Conservation (phyloP, 208 protist species). For the Trypanosoma avium region DNA sequence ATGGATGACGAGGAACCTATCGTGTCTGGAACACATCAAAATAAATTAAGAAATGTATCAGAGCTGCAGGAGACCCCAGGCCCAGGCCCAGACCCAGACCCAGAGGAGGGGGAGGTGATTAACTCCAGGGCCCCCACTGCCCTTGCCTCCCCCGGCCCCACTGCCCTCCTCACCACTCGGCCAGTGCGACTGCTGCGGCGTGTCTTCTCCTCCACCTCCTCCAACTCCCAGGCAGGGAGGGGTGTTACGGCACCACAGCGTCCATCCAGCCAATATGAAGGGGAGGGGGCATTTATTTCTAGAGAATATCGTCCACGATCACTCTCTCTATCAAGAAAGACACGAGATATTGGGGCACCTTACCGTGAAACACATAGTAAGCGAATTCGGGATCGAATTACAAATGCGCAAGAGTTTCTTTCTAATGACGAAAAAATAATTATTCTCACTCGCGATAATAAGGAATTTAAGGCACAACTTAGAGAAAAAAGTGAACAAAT, state of each 20-base stretch:
- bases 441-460: constrained; percentile 12
- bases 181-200: too few species aligned
- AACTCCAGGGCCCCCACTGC: constrained; percentile 3
- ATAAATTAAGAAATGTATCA: too few species aligned
- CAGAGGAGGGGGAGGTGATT: constrained; percentile 23
- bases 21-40: background rate
- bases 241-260: too few species aligned
- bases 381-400: constrained; percentile 18
- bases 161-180: too few species aligned
- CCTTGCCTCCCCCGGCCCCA: too few species aligned
- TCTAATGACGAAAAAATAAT: constrained; percentile 15
- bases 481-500: constrained; percentile 33
- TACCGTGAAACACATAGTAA: constrained; percentile 22
- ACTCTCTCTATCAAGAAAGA: background rate
- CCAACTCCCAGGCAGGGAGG: too few species aligned
- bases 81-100: too few species aligned
- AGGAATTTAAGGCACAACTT: constrained; percentile 30
- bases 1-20: constrained; percentile 6
- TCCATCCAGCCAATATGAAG: too few species aligned
- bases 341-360: constrained; percentile 3
- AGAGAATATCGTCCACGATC: background rate
- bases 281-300: too few species aligned
- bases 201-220: too few species aligned
- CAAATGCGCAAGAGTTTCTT: constrained; percentile 8
- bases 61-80: too few species aligned